These are phyloP conservation scores for Coniochaeta sp. DNA, from an alignment of 2,329 filamentous ascomycete genomes.

Conservation along the genomic window DNA sequence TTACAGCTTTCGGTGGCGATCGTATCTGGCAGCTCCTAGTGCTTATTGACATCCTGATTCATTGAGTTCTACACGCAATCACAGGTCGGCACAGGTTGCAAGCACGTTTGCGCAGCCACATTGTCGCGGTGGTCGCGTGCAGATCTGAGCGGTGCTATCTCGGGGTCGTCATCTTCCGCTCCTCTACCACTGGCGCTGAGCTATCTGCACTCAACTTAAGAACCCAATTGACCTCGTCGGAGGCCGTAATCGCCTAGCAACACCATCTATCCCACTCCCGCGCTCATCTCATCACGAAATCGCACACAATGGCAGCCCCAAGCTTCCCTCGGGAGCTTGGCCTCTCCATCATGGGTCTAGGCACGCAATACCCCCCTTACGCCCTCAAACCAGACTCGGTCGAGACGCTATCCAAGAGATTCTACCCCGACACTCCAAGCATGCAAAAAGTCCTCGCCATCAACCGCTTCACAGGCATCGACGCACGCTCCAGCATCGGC, in stretches of 20 bases:
- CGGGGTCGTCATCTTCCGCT: background rate
- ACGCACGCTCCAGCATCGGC: constrained; percentile 54
- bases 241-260: background rate
- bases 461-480: constrained; percentile 59
- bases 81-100: background rate
- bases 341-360: constrained; percentile 53
- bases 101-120: background rate
- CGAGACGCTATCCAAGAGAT: constrained; percentile 43
- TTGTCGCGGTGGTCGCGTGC: background rate
- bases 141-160: background rate
- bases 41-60: background rate
- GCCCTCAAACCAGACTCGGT: constrained; percentile 41
- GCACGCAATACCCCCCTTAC: constrained; percentile 52
- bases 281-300: background rate
- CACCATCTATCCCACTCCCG: background rate
- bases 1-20: background rate
- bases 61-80: background rate
- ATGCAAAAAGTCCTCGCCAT: constrained; percentile 57
- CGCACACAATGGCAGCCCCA: constrained; percentile 30
- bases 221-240: background rate
- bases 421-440: constrained; percentile 50
- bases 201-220: background rate
- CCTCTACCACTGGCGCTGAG: background rate
- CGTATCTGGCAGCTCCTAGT: background rate
- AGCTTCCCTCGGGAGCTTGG: constrained; percentile 41